Evolutionary conservation across 2,329 filamentous ascomycete species (phyloP), one percentile per base, ranked within the genome.

Genomic region (Colletotrichum sp.): DNA sequence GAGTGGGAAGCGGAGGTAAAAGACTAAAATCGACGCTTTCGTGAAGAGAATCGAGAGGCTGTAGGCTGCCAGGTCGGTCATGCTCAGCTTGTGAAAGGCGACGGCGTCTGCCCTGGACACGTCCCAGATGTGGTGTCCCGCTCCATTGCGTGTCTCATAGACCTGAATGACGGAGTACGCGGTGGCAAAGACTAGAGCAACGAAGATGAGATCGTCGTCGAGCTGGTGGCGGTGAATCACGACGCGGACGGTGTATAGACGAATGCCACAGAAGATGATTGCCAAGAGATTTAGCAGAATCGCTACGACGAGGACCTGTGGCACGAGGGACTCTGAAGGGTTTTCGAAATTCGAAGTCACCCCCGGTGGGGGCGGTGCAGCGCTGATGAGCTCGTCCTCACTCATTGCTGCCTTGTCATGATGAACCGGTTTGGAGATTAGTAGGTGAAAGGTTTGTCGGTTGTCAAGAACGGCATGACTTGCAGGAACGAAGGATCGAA

Each of bases 1-100:
- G 15, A 77, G 65, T 2, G 76, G 71, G 18, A 80, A 80, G 3
- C 79, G 78, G 1, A 80, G 73, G 58, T 78, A 80, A 15, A 80
- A 80, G 18, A 72, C 43, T 5, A 80, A 63, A 15, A 80, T 77
- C 3, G 79, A 80, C 5, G 73, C 77, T 21, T 80, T 80, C 24
- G 76, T 77, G 16, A 80, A 80, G 13, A 80, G 38, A 2, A 77
- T 76, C 3, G 78, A 74, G 8, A 80, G 30, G 48, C 78, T 80
- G 48, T 80, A 80, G 13, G 72, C 70, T 7, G 74, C 70, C 16
- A 76, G 64, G 8, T 76, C 74, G 16, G n/a, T 71, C 70, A 76
- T 76, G 57, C 74, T 76, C 58, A 76, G 15, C 18, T 74, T 76
- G 9, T 76, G 74, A 18, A 76, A 76, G 10, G 70, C n/a, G 4